Base-by-base conservation (phyloP, 257 asterid species). In the Solanum pinnatisectum region DNA sequence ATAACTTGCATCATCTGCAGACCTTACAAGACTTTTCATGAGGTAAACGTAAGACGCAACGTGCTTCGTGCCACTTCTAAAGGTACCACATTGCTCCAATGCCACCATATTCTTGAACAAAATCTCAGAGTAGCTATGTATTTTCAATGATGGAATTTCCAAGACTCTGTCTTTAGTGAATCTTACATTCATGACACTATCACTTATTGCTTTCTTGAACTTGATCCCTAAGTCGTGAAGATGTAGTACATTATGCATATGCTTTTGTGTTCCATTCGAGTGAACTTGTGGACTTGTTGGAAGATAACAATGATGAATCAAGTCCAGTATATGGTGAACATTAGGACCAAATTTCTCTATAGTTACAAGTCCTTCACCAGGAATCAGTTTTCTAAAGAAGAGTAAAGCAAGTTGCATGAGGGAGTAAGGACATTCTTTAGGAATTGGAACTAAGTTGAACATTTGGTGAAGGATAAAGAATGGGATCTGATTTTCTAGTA, bases 401-500 rank as follows among this genome's bases (percentile, higher is more conserved):
- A n/a, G 30, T 67, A 91, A 78, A 44, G 93, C 87, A 42, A 94
- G 94, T 49, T 90, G 92, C 4, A 42, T 44, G 52, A 94, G 93
- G 22, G 96, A 87, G 18, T 67, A 35, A 10, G 71, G 84, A 35
- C 89, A 86, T 35, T 73, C 87, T 36, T 60, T 88, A 2, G 95
- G 94, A 13, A 91, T 88, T 2, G 93, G 95, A 42, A 93, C 88
- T 39, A 92, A 30, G 82, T 89, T 79, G 36, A 90, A 94, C 6
- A 94, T 85, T 33, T 90, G 88, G 12, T 93, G 92, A 20, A 94
- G 93, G 67, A 94, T 40, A 87, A 93, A 90, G 40, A 91, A 93
- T 0, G 96, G 96, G 32, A 93, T 25, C 27, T 94, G 95, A 42
- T 94, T 94, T 87, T 94, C 95, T 6, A 88, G 89, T 89, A 93